Percentiles rank a stretch among this genome's conserved stretches.
Evolutionary conservation across 2,329 filamentous ascomycete species (phyloP).

Genomic region (Chalara sp.): DNA sequence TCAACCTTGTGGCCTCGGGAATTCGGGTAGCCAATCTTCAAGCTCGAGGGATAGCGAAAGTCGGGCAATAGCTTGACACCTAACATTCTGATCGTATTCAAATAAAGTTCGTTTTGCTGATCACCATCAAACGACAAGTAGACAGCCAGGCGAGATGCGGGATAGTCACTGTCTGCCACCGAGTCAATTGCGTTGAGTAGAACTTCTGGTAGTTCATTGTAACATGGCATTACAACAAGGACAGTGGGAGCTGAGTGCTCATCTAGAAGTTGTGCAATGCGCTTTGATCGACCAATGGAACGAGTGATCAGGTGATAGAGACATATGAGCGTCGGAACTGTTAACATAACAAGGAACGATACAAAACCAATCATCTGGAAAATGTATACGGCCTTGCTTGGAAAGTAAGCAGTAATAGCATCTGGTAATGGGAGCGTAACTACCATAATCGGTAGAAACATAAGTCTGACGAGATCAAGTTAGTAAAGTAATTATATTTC

Average conservation of each 20-base stretch:
- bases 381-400: slow-evolving; percentile 56
- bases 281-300: slow-evolving; percentile 72
- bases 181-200: slow-evolving; percentile 84
- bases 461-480: slow-evolving; percentile 43
- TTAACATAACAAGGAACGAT: slow-evolving; percentile 79
- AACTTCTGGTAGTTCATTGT: slow-evolving; percentile 81
- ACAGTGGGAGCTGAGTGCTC: slow-evolving; percentile 85
- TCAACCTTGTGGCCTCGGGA: slow-evolving; percentile 41
- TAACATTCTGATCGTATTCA: slow-evolving; percentile 77
- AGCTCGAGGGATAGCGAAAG: slow-evolving; percentile 71
- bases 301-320: slow-evolving; percentile 87
- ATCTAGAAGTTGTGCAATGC: slow-evolving; percentile 78
- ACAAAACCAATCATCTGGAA: slow-evolving; percentile 96
- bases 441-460: slow-evolving; percentile 91
- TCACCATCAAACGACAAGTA: slow-evolving; percentile 95
- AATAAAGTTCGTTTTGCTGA: slow-evolving; percentile 79
- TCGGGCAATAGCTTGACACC: slow-evolving; percentile 73
- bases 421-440: slow-evolving; percentile 81
- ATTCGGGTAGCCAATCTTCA: slow-evolving; percentile 78
- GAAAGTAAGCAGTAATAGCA: slow-evolving; percentile 67
- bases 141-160: slow-evolving; percentile 83
- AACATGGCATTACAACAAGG: slow-evolving; percentile 94
- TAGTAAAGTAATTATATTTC: neutral
- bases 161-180: slow-evolving; percentile 89
- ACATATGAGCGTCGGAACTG: slow-evolving; percentile 87